Base-by-base conservation (phyloP, 352 stramenopile species). In the Pythium dissimile region DNA sequence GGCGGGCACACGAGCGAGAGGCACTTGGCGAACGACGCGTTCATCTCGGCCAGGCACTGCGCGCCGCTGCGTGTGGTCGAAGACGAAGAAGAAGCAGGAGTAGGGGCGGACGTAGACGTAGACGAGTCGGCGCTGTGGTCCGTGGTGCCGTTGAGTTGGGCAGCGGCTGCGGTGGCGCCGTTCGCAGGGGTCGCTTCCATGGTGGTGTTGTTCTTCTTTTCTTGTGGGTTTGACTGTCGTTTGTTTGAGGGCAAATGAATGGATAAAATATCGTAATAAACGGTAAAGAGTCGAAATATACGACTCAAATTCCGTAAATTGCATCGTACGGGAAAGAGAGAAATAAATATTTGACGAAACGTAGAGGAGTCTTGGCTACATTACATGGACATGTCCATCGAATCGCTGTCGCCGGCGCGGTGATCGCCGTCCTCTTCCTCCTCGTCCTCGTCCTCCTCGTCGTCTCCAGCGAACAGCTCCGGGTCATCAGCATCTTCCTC, bases 1-100 rank as follows among this genome's bases (percentile, higher is more conserved):
- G 78, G 81, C 28, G 83, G 77, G 32, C 82, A 88, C 57, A 91
- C 83, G 13, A 91, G 72, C 42, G 77, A 76, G 42, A 93, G 67
- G 56, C 79, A 83, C 48, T 85, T 86, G 31, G 80, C 83, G 55
- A 91, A 88, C 45, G 79, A 60, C 30, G 67, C 63, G 61, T 93
- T 93, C 83, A 93, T 93, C 41, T 84, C 71, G 30, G 64, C 59
- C 24, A 92, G 66, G 30, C 69, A 75, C 52, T 64, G 60, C 58
- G 71, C 70, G 49, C 72, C 76, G 7, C n/a, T 18, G 18, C 4
- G 5, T 18, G 15, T 20, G 32, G 26, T 10, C n/a, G 48, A 32
- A 16, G 47, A 3, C 34, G 34, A 26, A 9, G 34, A 1, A 11
- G 50, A 21, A 18, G 50, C 7, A n/a, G 26, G n/a, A 13, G 16